phyloP scores from a whole-genome alignment of 2,329 filamentous ascomycete species.

The Capronia americana region DNA sequence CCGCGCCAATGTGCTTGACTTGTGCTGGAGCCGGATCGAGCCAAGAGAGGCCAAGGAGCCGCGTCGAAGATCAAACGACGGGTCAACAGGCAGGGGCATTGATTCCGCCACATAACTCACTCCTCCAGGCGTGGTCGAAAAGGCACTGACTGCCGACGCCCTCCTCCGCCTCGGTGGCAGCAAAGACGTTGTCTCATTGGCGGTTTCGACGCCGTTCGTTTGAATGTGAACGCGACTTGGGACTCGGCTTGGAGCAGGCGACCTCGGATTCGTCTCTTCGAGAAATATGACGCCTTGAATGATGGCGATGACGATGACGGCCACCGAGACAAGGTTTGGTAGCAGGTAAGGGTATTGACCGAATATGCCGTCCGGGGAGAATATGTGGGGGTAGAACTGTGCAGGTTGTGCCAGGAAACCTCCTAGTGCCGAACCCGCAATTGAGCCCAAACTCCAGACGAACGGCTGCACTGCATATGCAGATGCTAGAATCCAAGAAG shows the following conservation, averaged over 20 bases:
- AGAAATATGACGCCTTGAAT: constrained; percentile 35
- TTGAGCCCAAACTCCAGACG: constrained; percentile 37
- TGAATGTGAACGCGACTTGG: background rate
- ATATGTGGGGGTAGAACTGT: constrained; percentile 30
- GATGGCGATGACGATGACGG: constrained; percentile 32
- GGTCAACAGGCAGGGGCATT: constrained; percentile 27
- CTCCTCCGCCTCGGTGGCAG: constrained; percentile 18
- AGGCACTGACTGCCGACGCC: constrained; percentile 11
- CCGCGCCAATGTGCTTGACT: background rate
- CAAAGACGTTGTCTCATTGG: constrained; percentile 30
- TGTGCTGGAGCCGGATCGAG: constrained; percentile 21
- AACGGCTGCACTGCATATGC: constrained; percentile 37
- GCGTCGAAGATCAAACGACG: constrained; percentile 32
- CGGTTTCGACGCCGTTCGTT: background rate
- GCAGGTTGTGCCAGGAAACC: constrained; percentile 37
- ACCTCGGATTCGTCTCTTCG: constrained; percentile 35
- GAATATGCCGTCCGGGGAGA: constrained; percentile 35
- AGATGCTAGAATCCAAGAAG: constrained; percentile 19
- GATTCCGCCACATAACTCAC: constrained; percentile 20
- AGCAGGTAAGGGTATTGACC: constrained; percentile 38
- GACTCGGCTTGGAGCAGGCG: background rate
- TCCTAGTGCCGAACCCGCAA: constrained; percentile 34
- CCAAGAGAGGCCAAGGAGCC: constrained; percentile 29
- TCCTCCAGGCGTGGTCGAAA: constrained; percentile 6
- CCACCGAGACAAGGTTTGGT: constrained; percentile 35